Percentiles rank a stretch among this genome's conserved stretches.
Conservation (phyloP, 805 yeast species). For the Brettanomyces sp. region DNA sequence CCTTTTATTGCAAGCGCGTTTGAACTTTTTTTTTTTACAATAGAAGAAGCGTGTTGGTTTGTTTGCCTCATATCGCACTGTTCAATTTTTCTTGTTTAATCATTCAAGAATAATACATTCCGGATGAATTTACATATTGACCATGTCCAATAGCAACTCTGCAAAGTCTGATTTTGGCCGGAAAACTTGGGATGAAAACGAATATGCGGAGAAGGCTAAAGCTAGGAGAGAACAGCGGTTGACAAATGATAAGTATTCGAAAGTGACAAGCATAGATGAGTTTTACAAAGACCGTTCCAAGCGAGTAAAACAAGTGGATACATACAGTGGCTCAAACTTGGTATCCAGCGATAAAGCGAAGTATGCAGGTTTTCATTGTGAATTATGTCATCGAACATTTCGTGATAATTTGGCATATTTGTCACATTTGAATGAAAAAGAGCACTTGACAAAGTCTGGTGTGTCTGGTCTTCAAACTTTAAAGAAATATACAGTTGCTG, state of each 20-base stretch:
- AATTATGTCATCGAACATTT: conserved; percentile 67
- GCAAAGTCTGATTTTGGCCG: conserved; percentile 38
- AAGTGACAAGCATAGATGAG: conserved; percentile 5
- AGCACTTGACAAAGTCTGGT: conserved; percentile 43
- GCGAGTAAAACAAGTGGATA: conserved; percentile 17
- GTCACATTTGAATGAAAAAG: conserved; percentile 75
- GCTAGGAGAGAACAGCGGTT: conserved; percentile 14
- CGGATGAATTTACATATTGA: neutral
- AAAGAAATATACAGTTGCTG: neutral
- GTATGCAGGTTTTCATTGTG: conserved; percentile 81
- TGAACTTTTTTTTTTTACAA: neutral
- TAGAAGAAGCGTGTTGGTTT: no score
- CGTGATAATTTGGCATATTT: conserved; percentile 74
- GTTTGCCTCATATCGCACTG: no score
- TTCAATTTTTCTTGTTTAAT: no score
- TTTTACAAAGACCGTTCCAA: conserved; percentile 15
- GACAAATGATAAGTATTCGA: conserved; percentile 8
- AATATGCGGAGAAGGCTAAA: conserved; percentile 42
- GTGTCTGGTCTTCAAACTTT: neutral
- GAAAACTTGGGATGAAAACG: conserved; percentile 64
- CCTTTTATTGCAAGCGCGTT: neutral
- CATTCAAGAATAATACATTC: no score
- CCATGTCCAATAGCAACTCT: neutral
- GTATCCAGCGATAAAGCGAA: conserved; percentile 22
- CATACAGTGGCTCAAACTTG: conserved; percentile 15